Evolutionary conservation across 306 rosid genomes (phyloP), one percentile per base, ranked within the genome.

Genomic region (Astragalus membranaceus): DNA sequence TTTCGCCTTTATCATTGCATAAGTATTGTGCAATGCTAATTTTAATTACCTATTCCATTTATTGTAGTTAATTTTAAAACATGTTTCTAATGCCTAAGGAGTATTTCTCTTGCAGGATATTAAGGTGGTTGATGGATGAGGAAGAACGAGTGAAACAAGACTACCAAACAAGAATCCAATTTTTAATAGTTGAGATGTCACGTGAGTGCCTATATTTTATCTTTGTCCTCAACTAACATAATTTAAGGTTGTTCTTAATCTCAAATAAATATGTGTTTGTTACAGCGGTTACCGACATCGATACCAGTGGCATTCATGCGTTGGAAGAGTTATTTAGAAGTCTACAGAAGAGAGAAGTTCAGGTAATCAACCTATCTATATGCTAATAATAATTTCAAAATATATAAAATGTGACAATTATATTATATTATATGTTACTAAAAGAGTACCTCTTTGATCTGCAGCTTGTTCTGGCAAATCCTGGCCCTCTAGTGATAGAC

Each of bases 251-350:
- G 10, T 72, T 44, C 56, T 55, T 47, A 11, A 29, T 66, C 53
- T 32, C 53, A 32, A 64, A 72, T 36, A 30, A 17, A 7, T 49
- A 54, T 32, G 12, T 75, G 35, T 79, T 62, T 32, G 14, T 74
- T 83, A 65, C 79, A 93, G 98, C 98, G 2, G 98, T 93, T 64
- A 93, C 94, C 3, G 98, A 93, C 75, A 88, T 93, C 4, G 98
- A 93, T 78, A 93, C 98, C 37, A 93, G 98, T 63, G 98, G 98
- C 65, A 93, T 93, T 77, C 96, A 87, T 79, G 94, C 98, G 60
- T 78, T 93, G 23, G 94, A 90, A 80, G 98, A 93, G 79, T 77
- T 93, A 39, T 41, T 75, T 41, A 80, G 86, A 63, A 88, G 88
- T 84, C 98, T 93, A 79, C 85, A 78, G 29, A 93, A 90, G 82